Evolutionary conservation across 2,329 filamentous ascomycete species (phyloP).

Genomic region (Exophiala oligosperma): DNA sequence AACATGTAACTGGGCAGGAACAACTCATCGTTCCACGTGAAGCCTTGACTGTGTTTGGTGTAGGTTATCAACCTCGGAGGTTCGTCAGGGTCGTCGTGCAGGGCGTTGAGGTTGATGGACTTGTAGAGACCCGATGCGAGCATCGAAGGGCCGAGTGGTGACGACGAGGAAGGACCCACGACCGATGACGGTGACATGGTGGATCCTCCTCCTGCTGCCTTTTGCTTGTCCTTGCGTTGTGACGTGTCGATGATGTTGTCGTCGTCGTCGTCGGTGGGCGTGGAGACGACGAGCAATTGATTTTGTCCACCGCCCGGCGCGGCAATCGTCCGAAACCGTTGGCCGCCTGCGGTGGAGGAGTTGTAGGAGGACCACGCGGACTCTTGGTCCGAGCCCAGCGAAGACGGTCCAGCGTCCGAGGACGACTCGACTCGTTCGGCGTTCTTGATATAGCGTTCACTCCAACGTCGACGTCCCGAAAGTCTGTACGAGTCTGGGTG

Average conservation of each 20-base stretch:
- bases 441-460: conserved; percentile 18
- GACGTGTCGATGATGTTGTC: neutral
- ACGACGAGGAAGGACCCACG: conserved; percentile 20
- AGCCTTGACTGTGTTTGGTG: conserved; percentile 31
- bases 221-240: conserved; percentile 29
- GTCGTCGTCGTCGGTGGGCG: neutral
- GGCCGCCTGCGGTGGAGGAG: conserved; percentile 10
- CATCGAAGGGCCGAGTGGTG: conserved; percentile 30
- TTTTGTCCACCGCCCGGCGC: conserved; percentile 7
- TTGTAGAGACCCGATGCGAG: conserved; percentile 30
- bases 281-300: conserved; percentile 6
- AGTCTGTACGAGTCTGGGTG: conserved; percentile 9
- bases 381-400: conserved; percentile 21
- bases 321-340: conserved; percentile 15
- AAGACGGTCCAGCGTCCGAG: conserved; percentile 26
- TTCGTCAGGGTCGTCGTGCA: conserved; percentile 28
- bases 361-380: conserved; percentile 21
- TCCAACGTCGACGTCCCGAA: conserved; percentile 21
- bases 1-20: conserved; percentile 31
- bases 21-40: conserved; percentile 33
- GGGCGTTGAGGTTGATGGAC: conserved; percentile 30
- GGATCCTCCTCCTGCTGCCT: conserved; percentile 2
- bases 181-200: conserved; percentile 19
- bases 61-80: conserved; percentile 30
- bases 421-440: conserved; percentile 17